Conservation (phyloP, 179 eudicot species). For the Carnegiea gigantea region DNA sequence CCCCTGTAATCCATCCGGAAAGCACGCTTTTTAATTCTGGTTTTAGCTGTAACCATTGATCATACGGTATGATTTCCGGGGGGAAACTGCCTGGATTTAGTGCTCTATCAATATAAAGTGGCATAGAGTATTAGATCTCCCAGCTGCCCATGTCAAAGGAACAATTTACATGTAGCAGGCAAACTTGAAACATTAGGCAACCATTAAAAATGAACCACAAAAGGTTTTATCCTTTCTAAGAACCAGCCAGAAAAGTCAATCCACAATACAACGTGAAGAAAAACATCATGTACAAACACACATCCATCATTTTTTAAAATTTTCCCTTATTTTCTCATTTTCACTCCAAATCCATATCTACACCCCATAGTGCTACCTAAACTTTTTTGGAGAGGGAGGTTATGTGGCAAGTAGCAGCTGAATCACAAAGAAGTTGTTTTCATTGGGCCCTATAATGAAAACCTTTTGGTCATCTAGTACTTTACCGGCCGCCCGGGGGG, state of each 20-base stretch:
- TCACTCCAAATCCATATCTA: neutral
- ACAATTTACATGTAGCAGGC: neutral
- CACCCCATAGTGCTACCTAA: neutral
- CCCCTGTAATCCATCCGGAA: conserved; percentile 74
- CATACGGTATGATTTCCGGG: conserved; percentile 72
- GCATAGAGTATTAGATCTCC: neutral
- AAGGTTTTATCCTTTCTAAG: neutral
- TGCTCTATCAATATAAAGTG: conserved; percentile 38
- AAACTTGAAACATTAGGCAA: neutral
- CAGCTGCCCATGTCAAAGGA: neutral
- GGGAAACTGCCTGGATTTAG: conserved; percentile 50
- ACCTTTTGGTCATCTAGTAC: too few species aligned
- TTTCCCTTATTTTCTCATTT: neutral
- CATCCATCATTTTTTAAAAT: neutral
- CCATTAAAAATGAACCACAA: neutral
- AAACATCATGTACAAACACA: neutral
- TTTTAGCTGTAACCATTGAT: conserved; percentile 64
- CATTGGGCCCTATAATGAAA: too few species aligned
- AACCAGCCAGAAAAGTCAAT: neutral
- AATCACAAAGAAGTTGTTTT: neutral
- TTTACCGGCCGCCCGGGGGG: too few species aligned
- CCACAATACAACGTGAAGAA: neutral
- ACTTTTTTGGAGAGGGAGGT: neutral
- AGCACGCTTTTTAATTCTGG: conserved; percentile 49
- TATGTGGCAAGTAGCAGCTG: neutral